phyloP scores from a whole-genome alignment of 257 asterid genomes.

The Solanum chaucha region DNA sequence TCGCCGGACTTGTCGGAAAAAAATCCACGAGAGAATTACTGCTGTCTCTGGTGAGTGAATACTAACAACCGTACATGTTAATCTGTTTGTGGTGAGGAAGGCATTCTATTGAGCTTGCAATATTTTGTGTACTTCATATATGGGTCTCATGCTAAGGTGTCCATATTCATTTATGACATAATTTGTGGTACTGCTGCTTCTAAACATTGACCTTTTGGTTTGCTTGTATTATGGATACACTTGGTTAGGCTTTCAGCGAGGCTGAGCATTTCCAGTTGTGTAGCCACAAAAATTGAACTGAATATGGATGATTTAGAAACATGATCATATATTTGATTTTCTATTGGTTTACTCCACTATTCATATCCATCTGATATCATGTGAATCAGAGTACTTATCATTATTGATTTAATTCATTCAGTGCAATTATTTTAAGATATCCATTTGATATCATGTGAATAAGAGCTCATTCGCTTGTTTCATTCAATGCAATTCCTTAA shows the following conservation, averaged over 20 bases:
- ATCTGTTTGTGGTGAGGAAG: background rate
- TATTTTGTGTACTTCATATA: background rate
- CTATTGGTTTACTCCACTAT: background rate
- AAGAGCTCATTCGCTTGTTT: background rate
- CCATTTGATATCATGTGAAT: background rate
- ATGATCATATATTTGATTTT: background rate
- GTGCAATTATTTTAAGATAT: background rate
- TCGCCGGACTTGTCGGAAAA: constrained; percentile 63
- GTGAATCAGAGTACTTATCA: background rate
- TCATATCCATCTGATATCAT: background rate
- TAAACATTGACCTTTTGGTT: background rate
- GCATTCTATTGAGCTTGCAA: background rate
- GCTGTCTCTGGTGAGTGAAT: constrained; percentile 51
- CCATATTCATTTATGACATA: background rate
- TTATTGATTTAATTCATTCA: background rate
- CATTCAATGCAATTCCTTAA: background rate
- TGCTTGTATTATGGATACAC: background rate
- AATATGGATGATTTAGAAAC: background rate
- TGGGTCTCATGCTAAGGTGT: background rate
- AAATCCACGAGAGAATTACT: constrained; percentile 73
- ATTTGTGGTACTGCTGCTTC: background rate
- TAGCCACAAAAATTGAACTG: background rate
- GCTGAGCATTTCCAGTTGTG: background rate
- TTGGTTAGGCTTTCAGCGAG: background rate
- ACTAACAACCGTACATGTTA: background rate